Evolutionary conservation across 495 filamentous ascomycete genomes (phyloP).

Genomic region (Friedmanniomyces endolithicus): DNA sequence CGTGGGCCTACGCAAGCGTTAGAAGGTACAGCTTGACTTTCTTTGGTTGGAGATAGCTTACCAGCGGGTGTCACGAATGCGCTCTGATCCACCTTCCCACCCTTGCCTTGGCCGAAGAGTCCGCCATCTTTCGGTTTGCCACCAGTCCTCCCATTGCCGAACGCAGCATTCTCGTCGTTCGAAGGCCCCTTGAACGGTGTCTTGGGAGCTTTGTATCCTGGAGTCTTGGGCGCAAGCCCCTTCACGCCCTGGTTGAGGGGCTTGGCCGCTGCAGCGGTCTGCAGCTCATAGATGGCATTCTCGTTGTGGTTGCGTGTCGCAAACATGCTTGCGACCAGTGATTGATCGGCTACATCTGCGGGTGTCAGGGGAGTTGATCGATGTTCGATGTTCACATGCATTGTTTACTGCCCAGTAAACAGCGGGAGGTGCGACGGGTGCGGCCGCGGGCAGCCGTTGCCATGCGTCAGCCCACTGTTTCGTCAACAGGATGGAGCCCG

Average conservation of each 20-base stretch:
- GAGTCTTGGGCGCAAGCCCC: conserved; percentile 62
- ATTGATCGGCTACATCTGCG: neutral
- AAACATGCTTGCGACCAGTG: conserved; percentile 43
- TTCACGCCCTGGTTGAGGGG: conserved; percentile 57
- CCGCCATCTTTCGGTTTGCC: conserved; percentile 50
- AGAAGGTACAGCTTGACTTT: neutral
- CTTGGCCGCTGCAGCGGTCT: conserved; percentile 65
- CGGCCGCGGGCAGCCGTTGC: neutral
- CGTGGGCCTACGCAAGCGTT: conserved; percentile 32
- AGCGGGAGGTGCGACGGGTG: neutral
- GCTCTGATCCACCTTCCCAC: conserved; percentile 41
- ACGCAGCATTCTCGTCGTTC: conserved; percentile 75
- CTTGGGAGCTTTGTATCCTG: conserved; percentile 60
- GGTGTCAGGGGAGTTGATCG: neutral
- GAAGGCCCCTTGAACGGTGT: conserved; percentile 72
- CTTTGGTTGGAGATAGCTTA: conserved; percentile 28
- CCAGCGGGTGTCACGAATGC: conserved; percentile 75
- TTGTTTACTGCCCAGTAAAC: no score
- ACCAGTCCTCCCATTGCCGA: conserved; percentile 46
- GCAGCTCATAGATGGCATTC: conserved; percentile 66
- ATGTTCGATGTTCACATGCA: neutral
- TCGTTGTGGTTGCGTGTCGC: conserved; percentile 72
- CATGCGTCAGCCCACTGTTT: no score
- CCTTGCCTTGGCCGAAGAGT: conserved; percentile 28
- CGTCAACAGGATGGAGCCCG: no score